A percentile compares a stretch with the other conserved stretches of the same genome.
phyloP scores from a whole-genome alignment of 768 basidiomycete species.

The Dictyophora rubrovolvata region DNA sequence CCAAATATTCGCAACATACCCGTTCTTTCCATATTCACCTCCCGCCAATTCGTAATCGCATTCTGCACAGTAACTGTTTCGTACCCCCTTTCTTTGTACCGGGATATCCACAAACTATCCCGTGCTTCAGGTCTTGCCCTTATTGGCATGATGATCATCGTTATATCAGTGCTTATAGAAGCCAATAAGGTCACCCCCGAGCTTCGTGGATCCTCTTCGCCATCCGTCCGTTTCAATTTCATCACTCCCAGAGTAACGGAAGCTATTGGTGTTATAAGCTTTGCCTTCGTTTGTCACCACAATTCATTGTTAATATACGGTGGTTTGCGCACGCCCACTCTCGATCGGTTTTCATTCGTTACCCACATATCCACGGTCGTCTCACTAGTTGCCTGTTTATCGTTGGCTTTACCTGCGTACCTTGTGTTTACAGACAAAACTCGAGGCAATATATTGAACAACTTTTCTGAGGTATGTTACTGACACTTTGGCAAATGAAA shows the following conservation, averaged over 20 bases:
- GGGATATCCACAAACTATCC: slow-evolving; percentile 95
- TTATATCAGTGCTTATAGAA: slow-evolving; percentile 72
- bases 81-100: slow-evolving; percentile 89
- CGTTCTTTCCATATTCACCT: slow-evolving; percentile 65
- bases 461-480: slow-evolving; percentile 64
- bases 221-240: slow-evolving; percentile 62
- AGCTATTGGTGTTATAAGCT: slow-evolving; percentile 95
- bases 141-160: slow-evolving; percentile 90
- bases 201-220: slow-evolving; percentile 55
- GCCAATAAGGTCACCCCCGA: slow-evolving; percentile 65
- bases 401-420: slow-evolving; percentile 80
- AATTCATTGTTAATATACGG: slow-evolving; percentile 97
- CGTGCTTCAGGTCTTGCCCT: slow-evolving; percentile 87
- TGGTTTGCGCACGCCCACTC: slow-evolving; percentile 81
- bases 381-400: slow-evolving; percentile 75
- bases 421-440: slow-evolving; percentile 85
- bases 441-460: slow-evolving; percentile 94
- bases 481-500: background rate
- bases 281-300: slow-evolving; percentile 96
- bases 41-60: slow-evolving; percentile 82
- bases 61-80: slow-evolving; percentile 83
- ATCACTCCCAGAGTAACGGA: slow-evolving; percentile 78
- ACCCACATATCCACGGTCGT: slow-evolving; percentile 85
- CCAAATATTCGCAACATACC: slow-evolving; percentile 56
- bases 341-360: slow-evolving; percentile 87